Evolutionary conservation across 1,284 basidiomycete species (phyloP), one percentile per base, ranked within the genome.

Genomic region (Afroboletus lepidellus): DNA sequence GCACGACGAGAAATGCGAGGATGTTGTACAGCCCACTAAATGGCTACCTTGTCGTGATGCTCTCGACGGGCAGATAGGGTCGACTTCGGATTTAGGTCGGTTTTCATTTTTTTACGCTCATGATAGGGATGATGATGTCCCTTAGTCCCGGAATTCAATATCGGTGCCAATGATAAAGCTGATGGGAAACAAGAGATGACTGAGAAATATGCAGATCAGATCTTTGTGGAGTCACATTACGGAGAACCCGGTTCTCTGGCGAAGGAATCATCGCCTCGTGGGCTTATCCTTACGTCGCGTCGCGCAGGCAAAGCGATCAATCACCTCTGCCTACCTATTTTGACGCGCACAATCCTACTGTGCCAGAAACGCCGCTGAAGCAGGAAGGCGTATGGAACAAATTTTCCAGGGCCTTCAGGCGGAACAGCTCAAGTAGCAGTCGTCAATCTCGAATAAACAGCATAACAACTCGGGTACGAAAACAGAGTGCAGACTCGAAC

Each of bases 81-180:
- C 87, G 87, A 73, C 87, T 36, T 85, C 85, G 32, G 79, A 84
- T 41, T 82, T 77, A 64, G 83, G 87, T 87, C 58, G 54, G 77
- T 74, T 38, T 43, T 48, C 32, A 33, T 36, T 7, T 45, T 21
- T 53, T 46, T 42, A 50, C 44, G 46, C 37, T 46, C 25, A 8
- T 21, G 13, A 29, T 41, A 37, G 51, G 32, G 21, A 41, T 55
- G 12, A 41, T 60, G 25, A 66, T 41, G 9, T 15, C 27, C 15
- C 9, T 24, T 55, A 79, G 79, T 78, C 33, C 74, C 76, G 54
- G 80, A 80, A 59, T 77, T 79, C 48, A 79, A 78, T 32, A 83
- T 85, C 64, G 82, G 80, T 37, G 74, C 85, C 43, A 74, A 84
- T 41, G 80, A 83, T 36, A 79, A 80, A 27, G 80, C 81, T 20